Percentiles rank a stretch among this genome's conserved stretches.
These are phyloP conservation scores for Iberis pinnata DNA, from an alignment of 345 rosid genomes.

Conservation along the genomic window DNA sequence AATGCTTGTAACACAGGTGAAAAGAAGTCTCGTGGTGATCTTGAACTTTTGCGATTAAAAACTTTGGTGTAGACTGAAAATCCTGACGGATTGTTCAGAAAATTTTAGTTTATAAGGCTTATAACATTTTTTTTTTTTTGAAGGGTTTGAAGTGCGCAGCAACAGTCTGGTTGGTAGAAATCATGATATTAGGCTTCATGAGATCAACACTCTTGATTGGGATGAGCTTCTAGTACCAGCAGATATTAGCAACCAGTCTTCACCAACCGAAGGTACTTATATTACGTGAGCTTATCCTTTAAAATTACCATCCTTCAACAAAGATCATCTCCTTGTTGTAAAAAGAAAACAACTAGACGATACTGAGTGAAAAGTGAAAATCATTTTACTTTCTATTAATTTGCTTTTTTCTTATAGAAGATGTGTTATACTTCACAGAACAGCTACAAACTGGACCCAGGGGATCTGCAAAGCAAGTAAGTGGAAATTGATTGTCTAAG, in stretches of 20 bases:
- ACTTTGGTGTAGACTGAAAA: neutral
- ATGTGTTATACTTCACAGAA: slow-evolving; percentile 35
- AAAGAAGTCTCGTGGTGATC: slow-evolving; percentile 31
- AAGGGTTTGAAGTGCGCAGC: slow-evolving; percentile 13
- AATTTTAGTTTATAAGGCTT: neutral
- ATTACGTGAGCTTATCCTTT: neutral
- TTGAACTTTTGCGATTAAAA: neutral
- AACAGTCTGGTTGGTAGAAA: slow-evolving; percentile 38
- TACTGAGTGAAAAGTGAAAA: no score
- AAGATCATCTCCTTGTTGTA: neutral
- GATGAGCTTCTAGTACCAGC: slow-evolving; percentile 66
- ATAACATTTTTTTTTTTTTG: slow-evolving; percentile 18
- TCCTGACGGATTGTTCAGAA: slow-evolving; percentile 2
- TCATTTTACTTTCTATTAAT: neutral
- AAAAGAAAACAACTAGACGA: neutral
- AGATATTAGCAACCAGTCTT: slow-evolving; percentile 35
- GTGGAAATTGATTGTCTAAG: slow-evolving; percentile 3
- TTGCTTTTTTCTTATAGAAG: slow-evolving; percentile 35
- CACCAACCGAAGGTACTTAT: slow-evolving; percentile 43
- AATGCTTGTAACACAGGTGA: slow-evolving; percentile 35
- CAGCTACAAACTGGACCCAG: slow-evolving; percentile 33
- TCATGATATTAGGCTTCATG: slow-evolving; percentile 72
- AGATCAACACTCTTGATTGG: slow-evolving; percentile 97
- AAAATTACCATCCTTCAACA: neutral
- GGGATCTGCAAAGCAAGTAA: slow-evolving; percentile 42